A percentile compares a stretch with the other conserved stretches of the same genome.
Evolutionary conservation across 2,329 filamentous ascomycete genomes (phyloP).

Genomic region (Decorospora gaudefroyi): DNA sequence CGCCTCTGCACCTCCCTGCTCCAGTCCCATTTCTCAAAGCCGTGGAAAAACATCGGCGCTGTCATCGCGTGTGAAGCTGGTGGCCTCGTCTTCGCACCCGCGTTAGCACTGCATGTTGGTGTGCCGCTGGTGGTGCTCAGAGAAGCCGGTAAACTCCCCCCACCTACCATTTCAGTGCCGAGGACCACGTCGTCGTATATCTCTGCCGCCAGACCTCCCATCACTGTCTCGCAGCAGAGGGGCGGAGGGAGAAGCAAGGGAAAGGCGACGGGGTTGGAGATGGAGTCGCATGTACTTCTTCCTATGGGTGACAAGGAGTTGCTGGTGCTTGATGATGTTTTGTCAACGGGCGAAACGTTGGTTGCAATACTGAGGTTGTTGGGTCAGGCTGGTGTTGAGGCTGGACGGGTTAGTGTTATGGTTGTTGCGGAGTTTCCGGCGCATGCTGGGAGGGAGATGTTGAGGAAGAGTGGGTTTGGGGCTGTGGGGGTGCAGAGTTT

Average conservation of each 20-base stretch:
- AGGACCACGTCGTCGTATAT: slow-evolving; percentile 61
- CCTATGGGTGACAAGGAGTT: too few relatives aligned
- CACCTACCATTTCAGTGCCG: slow-evolving; percentile 56
- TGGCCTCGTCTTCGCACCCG: slow-evolving; percentile 60
- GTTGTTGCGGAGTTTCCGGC: slow-evolving; percentile 62
- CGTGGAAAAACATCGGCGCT: slow-evolving; percentile 55
- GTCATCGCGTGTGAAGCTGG: slow-evolving; percentile 62
- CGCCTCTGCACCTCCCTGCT: slow-evolving; percentile 58
- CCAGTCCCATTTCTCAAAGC: slow-evolving; percentile 51
- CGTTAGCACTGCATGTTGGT: slow-evolving; percentile 52
- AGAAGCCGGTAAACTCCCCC: slow-evolving; percentile 62
- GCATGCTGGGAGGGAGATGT: slow-evolving; percentile 57
- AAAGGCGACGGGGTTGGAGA: slow-evolving; percentile 48
- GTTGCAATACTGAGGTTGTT: slow-evolving; percentile 59
- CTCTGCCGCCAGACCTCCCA: slow-evolving; percentile 51
- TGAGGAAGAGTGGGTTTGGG: slow-evolving; percentile 58
- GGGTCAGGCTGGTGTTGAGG: slow-evolving; percentile 47
- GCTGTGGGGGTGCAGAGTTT: slow-evolving; percentile 58
- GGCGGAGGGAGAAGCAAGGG: slow-evolving; percentile 55
- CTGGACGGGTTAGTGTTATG: slow-evolving; percentile 57
- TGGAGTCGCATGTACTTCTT: too few relatives aligned
- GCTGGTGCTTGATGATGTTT: slow-evolving; percentile 66
- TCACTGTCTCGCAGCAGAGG: slow-evolving; percentile 27
- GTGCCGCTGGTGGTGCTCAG: slow-evolving; percentile 59
- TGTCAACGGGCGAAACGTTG: slow-evolving; percentile 61